Percentiles rank a stretch among this genome's conserved stretches.
phyloP scores from a whole-genome alignment of 176 grass and related monocot species.

The Eleusine coracana region DNA sequence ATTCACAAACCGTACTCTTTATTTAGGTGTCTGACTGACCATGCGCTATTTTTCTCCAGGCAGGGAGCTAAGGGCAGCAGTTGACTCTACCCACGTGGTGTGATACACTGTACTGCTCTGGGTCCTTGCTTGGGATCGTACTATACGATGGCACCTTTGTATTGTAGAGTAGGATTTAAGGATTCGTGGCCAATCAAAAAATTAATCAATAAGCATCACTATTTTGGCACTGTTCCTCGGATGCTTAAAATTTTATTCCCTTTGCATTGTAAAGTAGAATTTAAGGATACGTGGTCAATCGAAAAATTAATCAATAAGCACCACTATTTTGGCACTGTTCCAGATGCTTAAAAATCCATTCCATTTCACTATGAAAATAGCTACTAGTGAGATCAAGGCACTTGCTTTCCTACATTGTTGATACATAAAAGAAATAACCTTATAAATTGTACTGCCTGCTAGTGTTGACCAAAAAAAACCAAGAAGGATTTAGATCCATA shows the following conservation, averaged over 20 bases:
- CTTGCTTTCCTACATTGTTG: too few relatives aligned
- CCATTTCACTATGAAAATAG: not conserved
- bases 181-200: not conserved
- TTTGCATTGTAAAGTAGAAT: not conserved
- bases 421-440: too few relatives aligned
- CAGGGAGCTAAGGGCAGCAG: not conserved
- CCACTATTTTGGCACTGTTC: not conserved
- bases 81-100: slow-evolving; percentile 14
- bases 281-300: not conserved
- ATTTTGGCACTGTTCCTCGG: not conserved
- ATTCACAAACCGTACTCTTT: too few relatives aligned
- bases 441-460: too few relatives aligned
- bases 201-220: not conserved
- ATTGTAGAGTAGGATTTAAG: not conserved
- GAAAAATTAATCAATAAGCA: not conserved
- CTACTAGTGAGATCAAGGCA: not conserved
- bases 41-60: not conserved
- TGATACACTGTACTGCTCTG: not conserved
- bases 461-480: too few relatives aligned
- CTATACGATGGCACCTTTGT: not conserved
- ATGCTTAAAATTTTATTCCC: not conserved
- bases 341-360: not conserved
- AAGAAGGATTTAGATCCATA: not conserved
- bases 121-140: not conserved
- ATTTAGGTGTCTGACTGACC: not conserved